Evolutionary conservation across 495 filamentous ascomycete genomes (phyloP).

Genomic region (Aspergillus sclerotiicarbonarius): DNA sequence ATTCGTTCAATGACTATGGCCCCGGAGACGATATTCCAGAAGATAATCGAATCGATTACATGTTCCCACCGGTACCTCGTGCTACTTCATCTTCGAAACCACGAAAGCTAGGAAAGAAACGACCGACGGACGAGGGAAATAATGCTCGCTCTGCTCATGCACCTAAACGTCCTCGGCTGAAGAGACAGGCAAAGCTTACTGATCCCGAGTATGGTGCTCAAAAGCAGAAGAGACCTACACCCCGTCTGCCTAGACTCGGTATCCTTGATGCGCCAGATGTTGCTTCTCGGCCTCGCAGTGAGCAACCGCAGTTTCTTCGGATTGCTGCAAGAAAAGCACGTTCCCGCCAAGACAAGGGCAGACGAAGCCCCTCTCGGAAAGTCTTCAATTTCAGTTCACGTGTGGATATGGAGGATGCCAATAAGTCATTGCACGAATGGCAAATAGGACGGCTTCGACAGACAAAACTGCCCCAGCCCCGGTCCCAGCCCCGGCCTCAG

Average conservation of each 20-base stretch:
- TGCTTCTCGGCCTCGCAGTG: slow-evolving; percentile 21
- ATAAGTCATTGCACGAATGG: slow-evolving; percentile 69
- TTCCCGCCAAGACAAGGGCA: slow-evolving; percentile 59
- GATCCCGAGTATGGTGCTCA: slow-evolving; percentile 31
- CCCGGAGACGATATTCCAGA: slow-evolving; percentile 47
- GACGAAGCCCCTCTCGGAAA: slow-evolving; percentile 74
- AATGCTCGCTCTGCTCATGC: slow-evolving; percentile 14
- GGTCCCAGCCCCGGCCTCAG: slow-evolving; percentile 20
- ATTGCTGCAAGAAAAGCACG: slow-evolving; percentile 72
- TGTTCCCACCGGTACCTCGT: slow-evolving; percentile 42
- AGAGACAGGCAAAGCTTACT: slow-evolving; percentile 34
- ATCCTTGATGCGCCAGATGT: slow-evolving; percentile 69
- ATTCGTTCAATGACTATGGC: slow-evolving; percentile 26
- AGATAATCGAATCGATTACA: slow-evolving; percentile 58
- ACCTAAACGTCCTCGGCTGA: slow-evolving; percentile 27
- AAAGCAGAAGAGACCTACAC: slow-evolving; percentile 25
- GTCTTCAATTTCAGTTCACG: slow-evolving; percentile 67
- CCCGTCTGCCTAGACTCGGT: slow-evolving; percentile 53
- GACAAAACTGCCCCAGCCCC: slow-evolving; percentile 27
- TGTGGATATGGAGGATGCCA: slow-evolving; percentile 73
- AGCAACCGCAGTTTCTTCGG: slow-evolving; percentile 69
- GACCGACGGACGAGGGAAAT: slow-evolving; percentile 20
- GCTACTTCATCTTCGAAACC: slow-evolving; percentile 21
- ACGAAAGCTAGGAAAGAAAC: slow-evolving; percentile 43
- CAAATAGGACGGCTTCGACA: slow-evolving; percentile 64